Evolutionary conservation across 2,329 filamentous ascomycete genomes (phyloP), one percentile per base, ranked within the genome.

Genomic region (Clathrospora elynae): DNA sequence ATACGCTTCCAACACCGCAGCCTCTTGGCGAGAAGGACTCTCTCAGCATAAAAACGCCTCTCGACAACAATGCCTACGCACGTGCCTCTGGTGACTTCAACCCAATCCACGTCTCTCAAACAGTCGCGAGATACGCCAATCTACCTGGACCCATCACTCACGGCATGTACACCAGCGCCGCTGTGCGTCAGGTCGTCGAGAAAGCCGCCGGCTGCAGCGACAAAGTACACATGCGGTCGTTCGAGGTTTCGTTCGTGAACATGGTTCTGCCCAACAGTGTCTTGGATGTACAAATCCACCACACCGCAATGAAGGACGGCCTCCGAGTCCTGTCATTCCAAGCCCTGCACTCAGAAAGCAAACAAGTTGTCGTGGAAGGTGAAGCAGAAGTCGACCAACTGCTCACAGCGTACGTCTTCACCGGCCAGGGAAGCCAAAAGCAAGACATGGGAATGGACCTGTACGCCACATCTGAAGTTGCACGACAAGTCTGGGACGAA

Each of bases 401-500:
- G 3, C 40, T 41, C 2, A 71, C 71, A 3, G 65, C 69, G 1
- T 70, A 68, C 33, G 29, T 73, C 9, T 75, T 75, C 41, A 72
- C 68, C 6, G 73, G 73, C 1, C 73, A 75, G 42, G 73, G 73
- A 5, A 68, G 62, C 24, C 71, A 74, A 44, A 58, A 62, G 31
- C 45, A 59, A 11, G 58, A 55, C 7, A 75, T 75, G 73, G 72
- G 73, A 1, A 74, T 74, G 71, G 66, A 67, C n/a, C 51, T 75
- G n/a, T 74, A 74, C 34, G 61, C 52, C 9, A 49, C 45, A 1
- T 67, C 59, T 16, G 14, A 58, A 7, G 60, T 60, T 9, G 70
- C 71, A 2, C 52, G 52, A 23, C 45, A 42, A 4, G 51, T 73
- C 4, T 74, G 72, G 72, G 72, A 96, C 71, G 85, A 90, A 48